Evolutionary conservation across 2,329 filamentous ascomycete genomes (phyloP).

Genomic region (Pseudocercospora macadamiae): DNA sequence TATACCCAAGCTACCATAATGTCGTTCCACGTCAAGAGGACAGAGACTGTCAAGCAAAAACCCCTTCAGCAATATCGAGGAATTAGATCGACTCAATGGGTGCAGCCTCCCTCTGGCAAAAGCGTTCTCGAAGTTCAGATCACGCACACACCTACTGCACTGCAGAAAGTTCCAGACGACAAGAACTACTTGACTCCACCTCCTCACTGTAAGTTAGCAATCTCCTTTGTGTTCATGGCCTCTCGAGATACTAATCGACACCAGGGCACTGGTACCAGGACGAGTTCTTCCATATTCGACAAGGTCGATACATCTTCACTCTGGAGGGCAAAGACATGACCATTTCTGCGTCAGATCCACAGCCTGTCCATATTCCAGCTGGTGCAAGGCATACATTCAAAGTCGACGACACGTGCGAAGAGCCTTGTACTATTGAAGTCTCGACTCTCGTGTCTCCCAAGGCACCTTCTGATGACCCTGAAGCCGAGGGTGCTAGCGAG

Average conservation of each 20-base stretch:
- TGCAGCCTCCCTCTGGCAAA: constrained; percentile 29
- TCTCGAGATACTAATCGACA: not conserved
- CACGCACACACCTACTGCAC: constrained; percentile 28
- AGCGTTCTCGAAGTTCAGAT: constrained; percentile 37
- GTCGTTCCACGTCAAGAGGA: constrained; percentile 29
- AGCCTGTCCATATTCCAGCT: constrained; percentile 31
- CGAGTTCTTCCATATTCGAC: constrained; percentile 32
- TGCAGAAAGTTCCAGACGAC: constrained; percentile 30
- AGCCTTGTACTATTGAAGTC: constrained; percentile 34
- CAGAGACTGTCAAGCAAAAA: constrained; percentile 14
- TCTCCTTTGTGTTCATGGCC: not conserved
- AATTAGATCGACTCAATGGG: constrained; percentile 34
- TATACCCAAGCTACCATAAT: not conserved
- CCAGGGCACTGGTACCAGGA: constrained; percentile 36
- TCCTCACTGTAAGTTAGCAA: constrained; percentile 21
- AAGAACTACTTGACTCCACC: constrained; percentile 32
- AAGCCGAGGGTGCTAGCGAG: constrained; percentile 27
- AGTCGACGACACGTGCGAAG: constrained; percentile 31
- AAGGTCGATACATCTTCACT: constrained; percentile 37
- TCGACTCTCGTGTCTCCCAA: constrained; percentile 24
- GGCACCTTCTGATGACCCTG: no score
- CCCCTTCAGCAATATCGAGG: constrained; percentile 28
- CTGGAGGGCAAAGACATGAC: constrained; percentile 30
- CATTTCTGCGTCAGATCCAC: constrained; percentile 30
- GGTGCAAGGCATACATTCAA: constrained; percentile 34